Evolutionary conservation across 208 protist species (phyloP), one percentile per base, ranked within the genome.

Genomic region (Leishmania turanica): DNA sequence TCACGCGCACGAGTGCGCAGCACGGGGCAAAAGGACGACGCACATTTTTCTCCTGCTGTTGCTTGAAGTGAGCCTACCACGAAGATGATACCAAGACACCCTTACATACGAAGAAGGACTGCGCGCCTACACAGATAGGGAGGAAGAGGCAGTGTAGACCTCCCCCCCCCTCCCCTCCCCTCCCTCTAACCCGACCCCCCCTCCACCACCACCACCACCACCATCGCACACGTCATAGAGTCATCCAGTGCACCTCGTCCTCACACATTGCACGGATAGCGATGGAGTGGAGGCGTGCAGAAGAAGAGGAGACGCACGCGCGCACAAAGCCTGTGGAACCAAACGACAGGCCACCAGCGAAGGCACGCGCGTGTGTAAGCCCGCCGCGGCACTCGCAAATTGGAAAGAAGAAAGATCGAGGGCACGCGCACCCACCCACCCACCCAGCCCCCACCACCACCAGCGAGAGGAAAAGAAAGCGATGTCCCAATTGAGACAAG

Each of bases 281-380:
- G 53, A 21, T 42, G 1, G 45, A 73, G 51, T 21, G 15, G 77
- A 68, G 81, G 34, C 21, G 68, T 78, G 78, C 80, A 81, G 54
- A 11, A 54, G 37, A 73, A 8, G 34, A 0, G 19, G 11, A 53
- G 19, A 11, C 15, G 69, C 69, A 31, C 37, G 31, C 17, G 31
- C 34, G 4, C 58, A 31, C 2, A 64, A 31, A 54, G 4, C 17
- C 21, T 9, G 15, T 54, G 51, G 17, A 54, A 54, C 8, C 51
- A 5, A 54, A 54, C 17, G 15, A 54, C 11, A 54, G 51, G 51
- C 4, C 13, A 54, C 17, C 15, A 19, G 51, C 51, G 51, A 54
- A 54, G 51, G 15, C 51, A 54, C 51, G 51, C 0, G 51, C 15
- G 51, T 54, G 51, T 54, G 15, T 6, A 9, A 54, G 0, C 21